Evolutionary conservation across 2,329 filamentous ascomycete genomes (phyloP), one percentile per base, ranked within the genome.

Genomic region (Colletotrichum lini): DNA sequence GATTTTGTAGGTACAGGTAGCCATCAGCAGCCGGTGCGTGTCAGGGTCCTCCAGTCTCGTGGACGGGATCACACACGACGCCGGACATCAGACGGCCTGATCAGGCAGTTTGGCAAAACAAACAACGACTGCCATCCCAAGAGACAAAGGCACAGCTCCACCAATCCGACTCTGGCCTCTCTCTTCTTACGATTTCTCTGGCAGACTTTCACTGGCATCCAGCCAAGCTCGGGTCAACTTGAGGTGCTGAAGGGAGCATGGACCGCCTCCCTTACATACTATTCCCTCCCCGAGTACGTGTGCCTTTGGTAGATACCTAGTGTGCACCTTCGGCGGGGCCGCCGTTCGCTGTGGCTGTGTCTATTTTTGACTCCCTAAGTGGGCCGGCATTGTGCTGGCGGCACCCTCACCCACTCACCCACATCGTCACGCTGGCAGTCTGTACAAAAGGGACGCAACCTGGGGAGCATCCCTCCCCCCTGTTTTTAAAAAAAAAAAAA

Each of bases 311-410:
- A 38, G 35, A 38, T 38, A 38, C 35, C 9, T 38, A 38, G 35
- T 38, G 35, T 38, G 35, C 8, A 38, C 35, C 53, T 62, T 63
- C 64, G 65, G 68, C 68, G 63, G 50, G 65, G 38, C 68, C 68
- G 68, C 56, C 40, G 57, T 42, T 50, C 47, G 52, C 54, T 50
- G 63, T 71, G 65, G 69, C 65, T 71, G 69, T 71, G 65, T 40
- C 69, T 71, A 71, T 71, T 71, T 71, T 71, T 71, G 69, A 67
- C 57, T 18, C 8, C 2, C 6, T 16, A 26, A 30, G 21, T 63
- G 60, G 35, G 45, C 45, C 44, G 16, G 45, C 18, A 42, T 18
- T 58, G 21, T 40, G 54, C 35, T 42, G 35, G 35, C n/a, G 30
- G 52, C 16, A 38, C 35, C 42, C 18, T 35, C 26, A 15, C 35